Conservation (phyloP, 208 protist species). For the Entamoeba nuttalli region DNA sequence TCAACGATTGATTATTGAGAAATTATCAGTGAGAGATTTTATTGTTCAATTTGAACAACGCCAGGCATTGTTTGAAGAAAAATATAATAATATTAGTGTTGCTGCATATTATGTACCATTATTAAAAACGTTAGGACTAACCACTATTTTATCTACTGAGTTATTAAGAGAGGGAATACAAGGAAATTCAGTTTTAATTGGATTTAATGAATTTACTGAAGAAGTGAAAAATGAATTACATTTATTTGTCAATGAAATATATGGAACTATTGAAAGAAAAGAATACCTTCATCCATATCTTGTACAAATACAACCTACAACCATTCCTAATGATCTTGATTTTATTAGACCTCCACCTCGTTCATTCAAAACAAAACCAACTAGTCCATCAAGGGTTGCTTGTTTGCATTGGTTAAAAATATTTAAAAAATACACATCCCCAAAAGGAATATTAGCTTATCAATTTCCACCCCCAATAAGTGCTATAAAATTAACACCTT, state of each 20-base stretch:
- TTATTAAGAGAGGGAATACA: not conserved
- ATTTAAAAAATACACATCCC: not conserved
- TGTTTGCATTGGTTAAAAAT: not conserved
- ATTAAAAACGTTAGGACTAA: not conserved
- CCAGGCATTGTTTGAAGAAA: not conserved
- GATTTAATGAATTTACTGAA: not conserved
- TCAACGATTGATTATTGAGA: not conserved
- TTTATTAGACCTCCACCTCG: not conserved
- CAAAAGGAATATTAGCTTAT: not conserved
- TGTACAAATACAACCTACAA: not conserved
- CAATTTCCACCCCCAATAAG: not conserved
- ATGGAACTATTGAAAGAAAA: not conserved
- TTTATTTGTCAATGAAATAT: not conserved
- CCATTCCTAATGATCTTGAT: not conserved
- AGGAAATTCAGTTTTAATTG: not conserved
- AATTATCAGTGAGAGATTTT: not conserved
- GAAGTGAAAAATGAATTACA: not conserved
- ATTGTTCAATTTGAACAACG: not conserved
- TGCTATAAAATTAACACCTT: not conserved
- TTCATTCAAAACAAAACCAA: not conserved
- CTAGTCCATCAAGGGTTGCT: not conserved
- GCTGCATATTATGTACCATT: not conserved
- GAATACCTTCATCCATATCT: not conserved
- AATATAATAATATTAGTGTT: not conserved
- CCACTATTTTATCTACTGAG: not conserved